Evolutionary conservation across 805 yeast genomes (phyloP), one percentile per base, ranked within the genome.

Genomic region (Tetrapisispora fleetii): DNA sequence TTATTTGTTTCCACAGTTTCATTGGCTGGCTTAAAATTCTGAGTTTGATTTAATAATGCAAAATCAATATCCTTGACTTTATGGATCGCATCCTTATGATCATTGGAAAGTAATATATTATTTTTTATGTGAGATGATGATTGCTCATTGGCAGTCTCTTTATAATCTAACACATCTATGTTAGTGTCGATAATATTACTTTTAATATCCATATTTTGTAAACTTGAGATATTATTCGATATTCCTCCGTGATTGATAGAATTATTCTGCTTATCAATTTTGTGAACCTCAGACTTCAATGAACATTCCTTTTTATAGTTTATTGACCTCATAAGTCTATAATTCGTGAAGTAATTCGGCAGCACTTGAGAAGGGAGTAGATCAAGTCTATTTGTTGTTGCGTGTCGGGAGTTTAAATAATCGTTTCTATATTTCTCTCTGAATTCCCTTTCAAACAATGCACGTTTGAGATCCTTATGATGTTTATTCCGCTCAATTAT

Each of bases 311-410:
- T 32, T 22, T n/a, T 32, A 39, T n/a, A 40, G 33, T 39, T 24
- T 2, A 40, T 30, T 4, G 32, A 10, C 13, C n/a, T 27, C 9
- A 41, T 19, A 16, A 18, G 38, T 5, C 38, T 14, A 22, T 37
- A 47, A 1, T 47, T 41, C 1, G 19, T 11, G 3, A 47, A 6
- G 5, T 14, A 30, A 9, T 27, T n/a, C 1, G 17, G 14, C 18
- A 40, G 13, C 14, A n/a, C 27, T 8, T 28, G 13, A 5, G 17
- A 35, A 13, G 40, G 37, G 1, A 49, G n/a, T 10, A 35, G 32
- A 32, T 49, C 51, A 22, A 38, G 35, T 24, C 48, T 37, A 38
- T 42, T 40, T 18, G 19, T 7, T 6, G 7, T 18, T 10, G 37
- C 16, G 21, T 30, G n/a, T 9, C 14, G 45, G 5, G 10, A 2